Base-by-base conservation (phyloP, 169 alveolate species). In the Plasmodium reichenowi region DNA sequence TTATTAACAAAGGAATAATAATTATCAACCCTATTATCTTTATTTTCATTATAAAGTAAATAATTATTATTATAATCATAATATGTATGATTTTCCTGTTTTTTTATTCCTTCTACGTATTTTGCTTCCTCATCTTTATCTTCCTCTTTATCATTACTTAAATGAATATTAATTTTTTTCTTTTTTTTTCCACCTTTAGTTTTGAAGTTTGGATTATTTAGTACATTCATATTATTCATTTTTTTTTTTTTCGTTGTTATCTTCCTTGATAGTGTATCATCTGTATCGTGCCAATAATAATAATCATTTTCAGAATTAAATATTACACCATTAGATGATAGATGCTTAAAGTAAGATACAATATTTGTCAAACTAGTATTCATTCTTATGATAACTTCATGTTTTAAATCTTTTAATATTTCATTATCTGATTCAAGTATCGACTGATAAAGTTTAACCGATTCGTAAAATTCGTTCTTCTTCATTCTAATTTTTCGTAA, bases 361-460 rank as follows among this genome's bases (percentile, higher is more conserved):
- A 83, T 72, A 38, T 48, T 83, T 29, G 86, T 83, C 43, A 83
- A 58, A 6, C 86, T 83, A 20, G 62, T 54, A 4, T 71, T 83
- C 85, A 83, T 83, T 15, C 85, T 83, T 68, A 58, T 83, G 38
- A 87, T 68, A 62, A 78, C 91, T 80, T 72, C 76, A 20, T 67
- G 85, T 66, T 88, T 45, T 64, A 73, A 63, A 66, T 70, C 90
- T 50, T 87, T 70, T 52, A 91, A 80, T 54, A 80, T 64, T 17
- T 63, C 86, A 66, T 83, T 89, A 24, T 88, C 80, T 45, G 94
- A 88, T 43, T 66, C 92, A 10, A 93, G 87, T 20, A 93, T 87
- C n/a, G 95, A 75, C 47, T 93, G 95, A 68, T 93, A 93, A 2
- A 93, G 66, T 22, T 86, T 86, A 5, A 93, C 91, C 2, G 94